Evolutionary conservation across 352 stramenopile species (phyloP).

Genomic region (Globisporangium mamillatum): DNA sequence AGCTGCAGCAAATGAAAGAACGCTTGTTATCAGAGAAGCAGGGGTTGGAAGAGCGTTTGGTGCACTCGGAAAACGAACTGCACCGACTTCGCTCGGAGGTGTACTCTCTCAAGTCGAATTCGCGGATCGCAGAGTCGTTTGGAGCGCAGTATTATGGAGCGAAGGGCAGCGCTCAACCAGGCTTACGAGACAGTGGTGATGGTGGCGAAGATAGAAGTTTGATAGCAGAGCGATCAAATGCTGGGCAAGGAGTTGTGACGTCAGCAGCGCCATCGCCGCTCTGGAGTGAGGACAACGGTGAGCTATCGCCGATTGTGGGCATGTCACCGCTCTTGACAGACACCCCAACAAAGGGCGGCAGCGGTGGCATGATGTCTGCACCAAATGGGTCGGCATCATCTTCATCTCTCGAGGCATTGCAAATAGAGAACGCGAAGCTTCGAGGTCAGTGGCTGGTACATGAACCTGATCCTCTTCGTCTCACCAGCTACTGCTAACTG

Average conservation of each 20-base stretch:
- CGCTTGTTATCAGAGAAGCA: slow-evolving; percentile 56
- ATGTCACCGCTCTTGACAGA: slow-evolving; percentile 53
- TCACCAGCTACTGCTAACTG: not conserved
- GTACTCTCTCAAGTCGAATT: slow-evolving; percentile 37
- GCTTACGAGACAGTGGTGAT: not conserved
- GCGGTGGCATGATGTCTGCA: slow-evolving; percentile 12
- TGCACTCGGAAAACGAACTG: slow-evolving; percentile 62
- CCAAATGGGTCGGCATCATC: not conserved
- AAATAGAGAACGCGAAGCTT: slow-evolving; percentile 59
- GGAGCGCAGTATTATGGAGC: slow-evolving; percentile 26
- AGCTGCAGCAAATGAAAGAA: slow-evolving; percentile 58
- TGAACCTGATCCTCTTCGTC: not conserved
- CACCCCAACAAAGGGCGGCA: slow-evolving; percentile 21
- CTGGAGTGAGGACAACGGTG: slow-evolving; percentile 70
- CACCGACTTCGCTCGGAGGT: slow-evolving; percentile 54
- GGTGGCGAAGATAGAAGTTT: slow-evolving; percentile 7
- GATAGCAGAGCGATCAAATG: slow-evolving; percentile 5
- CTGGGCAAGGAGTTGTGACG: not conserved
- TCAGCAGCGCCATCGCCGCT: slow-evolving; percentile 43
- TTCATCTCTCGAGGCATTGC: slow-evolving; percentile 23
- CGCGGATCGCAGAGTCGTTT: slow-evolving; percentile 49
- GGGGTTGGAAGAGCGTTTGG: slow-evolving; percentile 47
- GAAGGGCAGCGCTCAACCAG: not conserved
- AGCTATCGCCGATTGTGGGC: slow-evolving; percentile 41
- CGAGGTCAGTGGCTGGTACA: slow-evolving; percentile 21